Conservation (phyloP, 2,329 filamentous ascomycete genomes). For the Alternaria sp. region DNA sequence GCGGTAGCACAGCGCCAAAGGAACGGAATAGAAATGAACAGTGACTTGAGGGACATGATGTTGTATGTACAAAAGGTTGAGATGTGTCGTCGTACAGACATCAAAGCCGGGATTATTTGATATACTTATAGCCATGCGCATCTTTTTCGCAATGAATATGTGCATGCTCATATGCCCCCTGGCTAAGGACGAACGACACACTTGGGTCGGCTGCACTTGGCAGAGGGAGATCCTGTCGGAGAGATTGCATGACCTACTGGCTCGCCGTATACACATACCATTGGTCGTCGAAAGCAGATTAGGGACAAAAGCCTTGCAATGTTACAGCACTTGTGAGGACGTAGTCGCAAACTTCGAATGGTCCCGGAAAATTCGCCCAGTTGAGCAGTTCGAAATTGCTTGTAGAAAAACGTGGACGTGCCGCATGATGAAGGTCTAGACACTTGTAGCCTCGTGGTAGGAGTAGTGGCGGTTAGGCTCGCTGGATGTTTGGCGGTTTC, state of each 20-base stretch:
- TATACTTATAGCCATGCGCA: slow-evolving; percentile 22
- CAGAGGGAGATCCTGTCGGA: slow-evolving; percentile 1
- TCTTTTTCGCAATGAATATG: neutral
- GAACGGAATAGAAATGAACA: slow-evolving; percentile 27
- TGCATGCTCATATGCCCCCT: slow-evolving; percentile 9
- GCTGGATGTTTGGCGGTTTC: slow-evolving; percentile 15
- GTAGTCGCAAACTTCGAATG: slow-evolving; percentile 16
- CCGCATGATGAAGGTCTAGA: slow-evolving; percentile 32
- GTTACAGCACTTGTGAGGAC: slow-evolving; percentile 28
- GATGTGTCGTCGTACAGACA: slow-evolving; percentile 17
- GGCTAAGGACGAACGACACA: slow-evolving; percentile 1
- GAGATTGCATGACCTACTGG: slow-evolving; percentile 25
- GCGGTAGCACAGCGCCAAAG: slow-evolving; percentile 32
- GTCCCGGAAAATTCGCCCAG: slow-evolving; percentile 36
- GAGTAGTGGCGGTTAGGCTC: slow-evolving; percentile 18
- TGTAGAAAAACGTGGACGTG: slow-evolving; percentile 28
- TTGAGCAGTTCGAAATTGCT: slow-evolving; percentile 33
- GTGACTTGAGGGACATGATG: slow-evolving; percentile 27
- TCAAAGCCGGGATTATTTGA: neutral
- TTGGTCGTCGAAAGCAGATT: slow-evolving; percentile 27
- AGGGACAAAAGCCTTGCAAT: slow-evolving; percentile 26
- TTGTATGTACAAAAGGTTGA: slow-evolving; percentile 1
- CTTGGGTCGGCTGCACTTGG: slow-evolving; percentile 18
- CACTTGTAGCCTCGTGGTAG: slow-evolving; percentile 19
- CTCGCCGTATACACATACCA: slow-evolving; percentile 9